A percentile compares a stretch with the other conserved stretches of the same genome.
These are phyloP conservation scores for Pinguiococcus pyrenoidosus DNA, from an alignment of 108 stramenopile species.

Conservation along the genomic window DNA sequence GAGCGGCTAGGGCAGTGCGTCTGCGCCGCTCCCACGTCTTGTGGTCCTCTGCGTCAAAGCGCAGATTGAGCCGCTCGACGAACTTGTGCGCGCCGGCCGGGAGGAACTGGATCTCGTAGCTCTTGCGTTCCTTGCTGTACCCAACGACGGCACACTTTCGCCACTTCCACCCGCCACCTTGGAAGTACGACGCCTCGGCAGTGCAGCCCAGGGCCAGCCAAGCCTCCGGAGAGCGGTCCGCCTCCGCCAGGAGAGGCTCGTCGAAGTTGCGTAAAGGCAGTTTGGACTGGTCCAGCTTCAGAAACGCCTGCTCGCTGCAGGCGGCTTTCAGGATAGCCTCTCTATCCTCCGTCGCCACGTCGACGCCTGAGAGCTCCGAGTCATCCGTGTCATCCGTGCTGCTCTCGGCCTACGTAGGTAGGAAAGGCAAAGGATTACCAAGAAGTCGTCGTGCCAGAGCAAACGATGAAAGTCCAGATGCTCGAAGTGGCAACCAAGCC, in stretches of 20 bases:
- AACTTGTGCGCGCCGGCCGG: conserved; percentile 18
- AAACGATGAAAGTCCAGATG: too few species aligned
- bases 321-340: neutral
- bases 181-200: conserved; percentile 24
- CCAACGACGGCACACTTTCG: conserved; percentile 13
- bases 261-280: conserved; percentile 40
- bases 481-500: too few species aligned
- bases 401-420: too few species aligned
- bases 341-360: neutral
- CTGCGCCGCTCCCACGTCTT: conserved; percentile 23
- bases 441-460: too few species aligned
- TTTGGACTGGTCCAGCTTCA: conserved; percentile 34
- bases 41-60: conserved; percentile 39
- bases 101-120: conserved; percentile 13
- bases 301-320: conserved; percentile 9
- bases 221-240: conserved; percentile 15
- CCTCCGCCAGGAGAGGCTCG: conserved; percentile 13
- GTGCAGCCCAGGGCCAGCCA: conserved; percentile 19
- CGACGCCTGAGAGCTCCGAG: too few species aligned
- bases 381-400: too few species aligned
- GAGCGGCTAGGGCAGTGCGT: conserved; percentile 2
- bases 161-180: conserved; percentile 22
- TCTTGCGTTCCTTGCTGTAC: neutral
- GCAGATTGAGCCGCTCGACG: conserved; percentile 41
- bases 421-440: too few species aligned